Evolutionary conservation across 257 asterid genomes (phyloP), one percentile per base, ranked within the genome.

Genomic region (Salvia splendens): DNA sequence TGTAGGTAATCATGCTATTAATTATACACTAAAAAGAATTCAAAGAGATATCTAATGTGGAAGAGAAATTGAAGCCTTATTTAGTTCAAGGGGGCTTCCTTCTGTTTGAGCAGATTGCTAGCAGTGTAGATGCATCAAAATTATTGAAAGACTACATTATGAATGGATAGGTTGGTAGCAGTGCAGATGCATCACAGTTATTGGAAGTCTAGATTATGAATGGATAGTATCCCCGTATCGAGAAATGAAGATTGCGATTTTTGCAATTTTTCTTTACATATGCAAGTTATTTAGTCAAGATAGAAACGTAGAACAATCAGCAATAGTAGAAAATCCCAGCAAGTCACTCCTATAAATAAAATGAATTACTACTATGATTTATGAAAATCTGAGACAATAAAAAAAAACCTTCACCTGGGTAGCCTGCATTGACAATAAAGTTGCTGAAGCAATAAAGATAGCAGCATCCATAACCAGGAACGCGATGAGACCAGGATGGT

Each of bases 391-490:
- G 49, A 51, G 56, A 51, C 59, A 57, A 59, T 20, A 61, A 57
- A 59, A 15, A 20, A 61, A 47, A 52, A 74, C 38, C 20, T 40
- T 82, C 62, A 90, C 99, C 95, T 93, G 97, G 70, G 73, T 61
- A 48, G 76, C 82, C 75, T 90, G 99, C 58, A 93, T 78, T 11
- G 72, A 41, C 61, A 86, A 79, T 47, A 93, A 75, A 67, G 89
- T 85, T 62, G 81, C 67, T 58, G 90, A 42, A 71, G 87, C 96
- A 72, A 81, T 38, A 20, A 88, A 74, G 78, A 93, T 88, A 75
- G 71, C 68, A n/a, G 78, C 78, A 67, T 90, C 96, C 94, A 93
- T 85, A 46, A 82, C 64, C 70, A 93, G 78, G 75, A 93, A 93
- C 46, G 96, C 84, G 16, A 83, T 16, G 55, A 80, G 58, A 64